Evolutionary conservation across 1,284 basidiomycete genomes (phyloP).

Genomic region (Fistulina hepatica): DNA sequence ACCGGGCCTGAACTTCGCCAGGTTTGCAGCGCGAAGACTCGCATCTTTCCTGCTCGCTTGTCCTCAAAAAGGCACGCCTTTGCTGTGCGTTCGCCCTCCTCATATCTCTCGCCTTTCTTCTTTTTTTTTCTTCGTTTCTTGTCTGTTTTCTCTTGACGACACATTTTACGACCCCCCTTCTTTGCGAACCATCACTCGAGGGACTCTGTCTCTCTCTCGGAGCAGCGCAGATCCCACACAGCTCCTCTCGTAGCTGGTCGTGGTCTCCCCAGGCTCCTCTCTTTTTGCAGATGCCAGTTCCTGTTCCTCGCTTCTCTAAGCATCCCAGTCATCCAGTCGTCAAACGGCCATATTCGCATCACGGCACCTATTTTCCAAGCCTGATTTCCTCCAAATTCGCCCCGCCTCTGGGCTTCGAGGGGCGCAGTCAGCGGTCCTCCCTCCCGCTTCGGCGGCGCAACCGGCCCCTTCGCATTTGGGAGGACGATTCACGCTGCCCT

Average conservation of each 20-base stretch:
- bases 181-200: too few species aligned
- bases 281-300: conserved; percentile 68
- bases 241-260: conserved; percentile 29
- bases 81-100: conserved; percentile 63
- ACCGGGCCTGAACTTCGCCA: too few species aligned
- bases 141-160: conserved; percentile 36
- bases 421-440: conserved; percentile 61
- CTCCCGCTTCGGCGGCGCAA: conserved; percentile 58
- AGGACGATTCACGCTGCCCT: conserved; percentile 33
- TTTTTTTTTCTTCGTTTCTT: conserved; percentile 19
- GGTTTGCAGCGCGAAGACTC: too few species aligned
- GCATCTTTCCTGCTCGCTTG: conserved; percentile 24
- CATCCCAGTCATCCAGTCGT: conserved; percentile 49
- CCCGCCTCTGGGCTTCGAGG: conserved; percentile 53
- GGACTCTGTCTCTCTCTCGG: conserved; percentile 16
- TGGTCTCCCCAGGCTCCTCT: conserved; percentile 25
- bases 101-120: conserved; percentile 14
- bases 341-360: conserved; percentile 41
- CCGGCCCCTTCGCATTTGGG: conserved; percentile 54
- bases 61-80: conserved; percentile 78
- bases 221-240: conserved; percentile 31
- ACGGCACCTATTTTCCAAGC: conserved; percentile 47
- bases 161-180: conserved; percentile 39
- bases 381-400: conserved; percentile 49
- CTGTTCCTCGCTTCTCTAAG: conserved; percentile 52